Evolutionary conservation across 495 filamentous ascomycete genomes (phyloP).

Genomic region (Penicillium malachiteum): DNA sequence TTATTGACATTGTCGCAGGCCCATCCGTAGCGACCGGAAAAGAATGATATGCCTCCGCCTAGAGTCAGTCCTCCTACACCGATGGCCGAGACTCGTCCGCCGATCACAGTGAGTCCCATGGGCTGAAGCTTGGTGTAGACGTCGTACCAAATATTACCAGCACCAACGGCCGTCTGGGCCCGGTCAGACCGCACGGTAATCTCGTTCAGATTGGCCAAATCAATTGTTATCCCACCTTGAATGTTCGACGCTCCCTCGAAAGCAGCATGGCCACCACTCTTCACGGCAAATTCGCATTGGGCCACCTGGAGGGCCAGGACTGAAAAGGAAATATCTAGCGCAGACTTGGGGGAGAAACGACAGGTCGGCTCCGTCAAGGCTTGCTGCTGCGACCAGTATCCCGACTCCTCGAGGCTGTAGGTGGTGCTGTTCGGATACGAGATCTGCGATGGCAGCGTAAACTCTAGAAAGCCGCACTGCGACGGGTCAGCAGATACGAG

Average conservation of each 20-base stretch:
- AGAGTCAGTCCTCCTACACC: conserved; percentile 53
- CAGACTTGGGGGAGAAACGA: neutral
- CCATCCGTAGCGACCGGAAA: conserved; percentile 43
- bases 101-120: conserved; percentile 46
- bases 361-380: conserved; percentile 1
- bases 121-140: conserved; percentile 49
- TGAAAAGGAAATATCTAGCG: neutral
- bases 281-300: conserved; percentile 36
- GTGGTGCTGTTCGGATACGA: conserved; percentile 2
- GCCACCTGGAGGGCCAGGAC: neutral
- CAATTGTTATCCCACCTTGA: conserved; percentile 42
- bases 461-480: neutral
- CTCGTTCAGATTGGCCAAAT: conserved; percentile 41
- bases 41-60: conserved; percentile 29
- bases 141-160: conserved; percentile 24
- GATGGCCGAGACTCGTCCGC: conserved; percentile 52
- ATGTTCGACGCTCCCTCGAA: conserved; percentile 18
- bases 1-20: conserved; percentile 46
- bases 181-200: conserved; percentile 35
- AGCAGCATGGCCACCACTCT: conserved; percentile 39
- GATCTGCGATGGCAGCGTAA: conserved; percentile 1
- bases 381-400: conserved; percentile 3
- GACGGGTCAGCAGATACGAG: neutral
- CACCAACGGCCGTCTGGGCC: conserved; percentile 13
- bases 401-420: neutral